A percentile compares a stretch with the other conserved stretches of the same genome.
These are phyloP conservation scores for Nemophila menziesii DNA, from an alignment of 257 asterid genomes.

Conservation along the genomic window DNA sequence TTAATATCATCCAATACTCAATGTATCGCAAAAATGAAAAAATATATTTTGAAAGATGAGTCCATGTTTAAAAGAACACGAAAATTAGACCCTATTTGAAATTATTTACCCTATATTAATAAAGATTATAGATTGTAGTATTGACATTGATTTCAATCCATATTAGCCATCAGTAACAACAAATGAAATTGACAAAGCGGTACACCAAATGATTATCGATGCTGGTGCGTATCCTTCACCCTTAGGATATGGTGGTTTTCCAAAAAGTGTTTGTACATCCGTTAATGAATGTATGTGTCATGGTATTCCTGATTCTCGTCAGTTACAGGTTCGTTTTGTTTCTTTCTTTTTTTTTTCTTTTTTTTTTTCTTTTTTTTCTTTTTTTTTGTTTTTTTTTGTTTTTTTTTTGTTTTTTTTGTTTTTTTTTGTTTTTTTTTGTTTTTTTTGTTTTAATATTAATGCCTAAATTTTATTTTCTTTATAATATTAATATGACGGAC, in stretches of 20 bases:
- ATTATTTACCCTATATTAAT: too few species aligned
- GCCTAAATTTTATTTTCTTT: conserved; percentile 1
- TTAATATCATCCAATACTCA: too few species aligned
- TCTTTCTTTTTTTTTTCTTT: conserved; percentile 8
- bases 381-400: conserved; percentile 8
- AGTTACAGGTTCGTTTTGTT: conserved; percentile 47
- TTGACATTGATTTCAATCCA: background rate
- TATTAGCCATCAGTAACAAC: conserved; percentile 88
- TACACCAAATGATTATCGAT: conserved; percentile 93
- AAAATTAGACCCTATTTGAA: too few species aligned
- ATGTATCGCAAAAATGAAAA: too few species aligned
- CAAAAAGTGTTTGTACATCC: conserved; percentile 98
- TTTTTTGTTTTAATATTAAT: conserved; percentile 7
- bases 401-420: too few species aligned
- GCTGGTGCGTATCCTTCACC: conserved; percentile 99
- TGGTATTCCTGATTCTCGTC: conserved; percentile 96
- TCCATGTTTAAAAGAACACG: too few species aligned
- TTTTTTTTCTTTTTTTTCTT: too few species aligned
- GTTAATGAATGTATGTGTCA: conserved; percentile 99
- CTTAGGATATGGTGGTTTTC: conserved; percentile 89
- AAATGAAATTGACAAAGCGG: conserved; percentile 88
- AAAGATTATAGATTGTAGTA: background rate
- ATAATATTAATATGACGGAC: conserved; percentile 2
- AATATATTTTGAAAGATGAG: too few species aligned
- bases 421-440: conserved; percentile 6